Base-by-base conservation (phyloP, 2,329 filamentous ascomycete genomes). In the Cladosporium sp. region DNA sequence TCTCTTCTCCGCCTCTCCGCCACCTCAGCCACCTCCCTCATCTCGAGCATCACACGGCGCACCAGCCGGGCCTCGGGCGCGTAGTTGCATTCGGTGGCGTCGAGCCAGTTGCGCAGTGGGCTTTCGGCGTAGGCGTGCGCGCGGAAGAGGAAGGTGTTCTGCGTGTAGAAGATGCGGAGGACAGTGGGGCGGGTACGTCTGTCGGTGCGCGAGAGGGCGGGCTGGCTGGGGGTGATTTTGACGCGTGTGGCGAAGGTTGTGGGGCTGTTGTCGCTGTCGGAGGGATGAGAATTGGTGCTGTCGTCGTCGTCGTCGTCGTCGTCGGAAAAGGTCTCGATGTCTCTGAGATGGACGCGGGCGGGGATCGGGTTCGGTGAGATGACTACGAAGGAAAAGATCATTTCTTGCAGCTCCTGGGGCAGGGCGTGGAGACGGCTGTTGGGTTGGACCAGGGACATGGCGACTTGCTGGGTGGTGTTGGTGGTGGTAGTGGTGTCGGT, bases 61-160 rank as follows among this genome's bases (percentile, higher is more conserved):
- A 53, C 31, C 26, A n/a, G 14, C 21, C 21, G 21, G 21, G 46
- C 46, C 14, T 23, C 12, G n/a, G 46, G 46, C 1, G 46, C 46
- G 28, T 29, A 52, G 49, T 28, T 28, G 26, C 6, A 14, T 2
- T 28, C 16, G 14, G 28, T 33, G 50, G 50, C 50, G 28, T 28
- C 18, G 23, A 53, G 50, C 50, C 50, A 53, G 3, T 28, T 53
- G 26, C 18, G 50, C 50, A 33, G 50, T 1, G 50, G 50, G 14
- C 26, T 5, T 28, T n/a, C 26, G 14, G 7, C 50, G 14, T 29
- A 29, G 50, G 5, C 23, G 50, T 53, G 50, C 28, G 18, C 18
- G 50, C 50, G 50, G 50, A 53, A 53, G 26, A 53, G 50, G 50
- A 53, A 53, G 50, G 50, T 53, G 50, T 53, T 53, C 12, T 53